These are phyloP conservation scores for Cyphellophora attinorum DNA, from an alignment of 2,329 filamentous ascomycete genomes.

Conservation along the genomic window DNA sequence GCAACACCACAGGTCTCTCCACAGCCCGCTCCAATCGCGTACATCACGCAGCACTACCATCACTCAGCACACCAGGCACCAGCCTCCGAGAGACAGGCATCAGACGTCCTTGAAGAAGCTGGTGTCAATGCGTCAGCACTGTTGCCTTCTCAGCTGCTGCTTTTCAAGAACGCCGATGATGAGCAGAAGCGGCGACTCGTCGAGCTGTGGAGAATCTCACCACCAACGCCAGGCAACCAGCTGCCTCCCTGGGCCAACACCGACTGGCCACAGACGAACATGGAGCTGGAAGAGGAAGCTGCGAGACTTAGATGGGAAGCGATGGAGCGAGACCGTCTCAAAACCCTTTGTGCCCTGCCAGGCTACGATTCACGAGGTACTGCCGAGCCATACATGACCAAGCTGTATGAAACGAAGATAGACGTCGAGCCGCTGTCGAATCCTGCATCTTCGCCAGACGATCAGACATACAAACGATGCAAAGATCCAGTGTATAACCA, in stretches of 20 bases:
- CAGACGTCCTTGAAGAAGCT: constrained; percentile 36
- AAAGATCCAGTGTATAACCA: constrained; percentile 31
- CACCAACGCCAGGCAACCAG: constrained; percentile 52
- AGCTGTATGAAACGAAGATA: constrained; percentile 73
- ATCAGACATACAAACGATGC: constrained; percentile 23
- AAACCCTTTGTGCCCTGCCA: constrained; percentile 29
- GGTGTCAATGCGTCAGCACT: constrained; percentile 62
- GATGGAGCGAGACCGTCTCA: constrained; percentile 29
- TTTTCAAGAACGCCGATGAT: constrained; percentile 67
- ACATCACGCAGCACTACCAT: constrained; percentile 76
- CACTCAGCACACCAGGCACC: constrained; percentile 61
- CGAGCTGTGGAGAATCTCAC: constrained; percentile 77
- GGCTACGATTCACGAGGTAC: constrained; percentile 30
- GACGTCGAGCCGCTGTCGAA: constrained; percentile 4
- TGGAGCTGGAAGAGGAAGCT: constrained; percentile 46
- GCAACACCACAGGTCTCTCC: constrained; percentile 19
- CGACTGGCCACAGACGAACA: constrained; percentile 47
- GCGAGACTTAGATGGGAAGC: constrained; percentile 52
- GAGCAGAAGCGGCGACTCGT: constrained; percentile 66
- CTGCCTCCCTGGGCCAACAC: constrained; percentile 47
- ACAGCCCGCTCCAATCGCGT: constrained; percentile 47
- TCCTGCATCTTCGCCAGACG: constrained; percentile 2
- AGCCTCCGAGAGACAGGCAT: constrained; percentile 40
- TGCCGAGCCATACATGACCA: constrained; percentile 74
- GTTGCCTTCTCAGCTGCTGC: constrained; percentile 63